phyloP scores from a whole-genome alignment of 805 yeast genomes.

The Lipomyces orientalis region DNA sequence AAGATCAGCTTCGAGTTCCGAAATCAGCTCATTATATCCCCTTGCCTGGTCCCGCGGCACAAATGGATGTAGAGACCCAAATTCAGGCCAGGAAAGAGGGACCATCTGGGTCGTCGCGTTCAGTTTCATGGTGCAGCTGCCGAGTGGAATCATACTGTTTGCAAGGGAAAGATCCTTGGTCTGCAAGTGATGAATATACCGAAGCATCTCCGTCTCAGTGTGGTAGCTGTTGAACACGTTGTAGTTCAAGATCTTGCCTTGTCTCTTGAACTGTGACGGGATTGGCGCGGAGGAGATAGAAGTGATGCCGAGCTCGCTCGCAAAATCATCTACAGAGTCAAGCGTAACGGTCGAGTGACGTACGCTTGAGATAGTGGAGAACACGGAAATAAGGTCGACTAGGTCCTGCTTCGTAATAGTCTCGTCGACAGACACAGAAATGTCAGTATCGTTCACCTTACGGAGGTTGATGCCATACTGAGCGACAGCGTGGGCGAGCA shows the following conservation, averaged over 20 bases:
- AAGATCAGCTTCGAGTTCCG: constrained; percentile 80
- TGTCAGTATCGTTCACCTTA: constrained; percentile 63
- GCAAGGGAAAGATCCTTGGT: constrained; percentile 90
- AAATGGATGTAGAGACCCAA: constrained; percentile 87
- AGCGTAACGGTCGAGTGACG: constrained; percentile 15
- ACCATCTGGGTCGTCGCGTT: constrained; percentile 95
- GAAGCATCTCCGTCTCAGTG: constrained; percentile 91
- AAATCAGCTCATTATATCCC: constrained; percentile 79
- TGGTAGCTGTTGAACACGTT: constrained; percentile 86
- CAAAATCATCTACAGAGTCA: constrained; percentile 31
- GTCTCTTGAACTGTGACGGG: constrained; percentile 44
- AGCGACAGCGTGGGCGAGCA: constrained; percentile 63
- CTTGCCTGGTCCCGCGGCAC: constrained; percentile 87
- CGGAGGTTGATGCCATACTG: constrained; percentile 75
- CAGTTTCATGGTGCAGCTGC: constrained; percentile 97
- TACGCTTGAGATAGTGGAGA: constrained; percentile 51
- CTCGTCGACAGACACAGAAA: constrained; percentile 90
- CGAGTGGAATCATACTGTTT: constrained; percentile 95
- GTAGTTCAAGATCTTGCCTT: constrained; percentile 56
- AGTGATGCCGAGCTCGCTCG: constrained; percentile 39
- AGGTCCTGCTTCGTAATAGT: constrained; percentile 73
- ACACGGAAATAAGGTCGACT: constrained; percentile 59
- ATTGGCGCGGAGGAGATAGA: constrained; percentile 63
- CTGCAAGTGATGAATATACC: constrained; percentile 86
- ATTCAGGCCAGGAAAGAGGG: constrained; percentile 94